Evolutionary conservation across 2,329 filamentous ascomycete genomes (phyloP), one percentile per base, ranked within the genome.

Genomic region (Kalaharituber pfeilii): DNA sequence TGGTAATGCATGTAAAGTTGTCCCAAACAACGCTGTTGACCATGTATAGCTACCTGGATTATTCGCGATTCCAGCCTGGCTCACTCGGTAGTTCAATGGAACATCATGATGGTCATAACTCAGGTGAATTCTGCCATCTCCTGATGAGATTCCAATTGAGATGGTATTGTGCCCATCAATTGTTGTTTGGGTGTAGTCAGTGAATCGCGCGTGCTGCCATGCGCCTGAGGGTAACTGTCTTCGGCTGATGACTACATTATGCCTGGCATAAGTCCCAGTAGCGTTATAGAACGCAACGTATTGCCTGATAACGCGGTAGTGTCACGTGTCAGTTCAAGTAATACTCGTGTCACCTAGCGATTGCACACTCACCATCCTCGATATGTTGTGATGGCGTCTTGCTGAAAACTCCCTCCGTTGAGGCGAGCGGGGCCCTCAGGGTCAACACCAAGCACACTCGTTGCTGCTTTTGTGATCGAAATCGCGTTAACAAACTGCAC

Each of bases 121-220:
- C 3, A 76, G 62, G 56, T 75, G 73, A 24, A 76, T 73, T n/a
- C 70, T 74, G 45, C 73, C 73, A 56, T 75, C 73, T 1, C 70
- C 72, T 3, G 66, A 64, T 45, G 69, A 73, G 44, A 75, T 71
- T 2, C 73, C 73, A 58, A 75, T 67, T 62, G 73, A 73, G 47
- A 75, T 71, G 2, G 72, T 75, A 56, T 76, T 75, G 61, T 75
- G 73, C 2, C 73, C 72, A 55, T 75, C 73, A 44, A 75, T 69
- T 1, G 68, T 70, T 11, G 67, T 72, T 60, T 76, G 73, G 15
- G 70, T 65, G 49, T 75, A 75, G 62, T 75, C 73, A 1, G 68
- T 67, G 26, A 75, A 72, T 1, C 70, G 67, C 29, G 74, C 61
- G 8, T 68, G 70, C 59, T 75, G 66, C 73, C 73, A 75, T 0